Evolutionary conservation across 805 yeast genomes (phyloP).

Genomic region (Danielia oregonensis): DNA sequence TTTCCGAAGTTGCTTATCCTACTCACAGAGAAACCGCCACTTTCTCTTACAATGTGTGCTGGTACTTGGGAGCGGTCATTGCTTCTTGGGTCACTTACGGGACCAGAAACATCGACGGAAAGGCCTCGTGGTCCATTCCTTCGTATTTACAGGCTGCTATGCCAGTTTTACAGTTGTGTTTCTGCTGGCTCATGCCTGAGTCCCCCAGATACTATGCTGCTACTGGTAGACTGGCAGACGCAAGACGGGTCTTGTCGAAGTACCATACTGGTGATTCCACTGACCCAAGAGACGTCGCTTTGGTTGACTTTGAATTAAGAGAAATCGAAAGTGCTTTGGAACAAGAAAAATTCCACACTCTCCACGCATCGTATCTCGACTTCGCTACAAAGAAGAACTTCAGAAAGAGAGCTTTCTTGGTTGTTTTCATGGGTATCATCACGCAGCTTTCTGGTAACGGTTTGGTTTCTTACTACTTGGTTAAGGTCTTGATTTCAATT

Average conservation of each 20-base stretch:
- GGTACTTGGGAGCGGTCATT: conserved; percentile 51
- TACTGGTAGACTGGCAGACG: conserved; percentile 41
- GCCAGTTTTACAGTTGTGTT: conserved; percentile 38
- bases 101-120: conserved; percentile 22
- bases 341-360: conserved; percentile 32
- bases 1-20: conserved; percentile 51
- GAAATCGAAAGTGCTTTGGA: conserved; percentile 28
- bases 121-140: conserved; percentile 52
- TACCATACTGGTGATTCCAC: conserved; percentile 38
- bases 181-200: conserved; percentile 38
- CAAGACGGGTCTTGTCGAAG: conserved; percentile 36
- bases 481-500: conserved; percentile 47
- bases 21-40: conserved; percentile 25
- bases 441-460: conserved; percentile 52
- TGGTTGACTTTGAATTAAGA: conserved; percentile 20
- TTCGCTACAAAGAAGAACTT: conserved; percentile 36
- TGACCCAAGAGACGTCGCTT: conserved; percentile 16
- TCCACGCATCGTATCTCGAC: conserved; percentile 34
- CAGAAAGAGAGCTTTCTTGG: conserved; percentile 39
- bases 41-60: conserved; percentile 47
- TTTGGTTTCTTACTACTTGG: conserved; percentile 48
- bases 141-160: conserved; percentile 47
- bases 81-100: conserved; percentile 53
- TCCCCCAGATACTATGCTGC: conserved; percentile 45
- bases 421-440: conserved; percentile 28